Conservation (phyloP, 257 asterid genomes). For the Verbena officinalis region DNA sequence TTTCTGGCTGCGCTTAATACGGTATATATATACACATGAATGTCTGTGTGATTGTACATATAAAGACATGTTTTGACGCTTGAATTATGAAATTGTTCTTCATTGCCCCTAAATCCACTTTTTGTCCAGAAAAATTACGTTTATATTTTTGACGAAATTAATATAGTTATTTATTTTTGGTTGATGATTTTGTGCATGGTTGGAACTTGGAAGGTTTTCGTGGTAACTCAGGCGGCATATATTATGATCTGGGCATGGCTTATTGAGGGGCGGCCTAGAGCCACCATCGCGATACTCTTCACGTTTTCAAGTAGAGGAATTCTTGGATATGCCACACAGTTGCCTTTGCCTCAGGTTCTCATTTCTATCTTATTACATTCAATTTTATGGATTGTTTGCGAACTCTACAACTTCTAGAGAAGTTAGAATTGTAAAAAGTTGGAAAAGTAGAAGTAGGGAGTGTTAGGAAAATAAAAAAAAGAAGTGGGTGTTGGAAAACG, state of each 20-base stretch:
- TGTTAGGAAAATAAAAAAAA: no score
- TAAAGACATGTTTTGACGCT: not conserved
- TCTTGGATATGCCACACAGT: conserved; percentile 90
- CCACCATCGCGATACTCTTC: conserved; percentile 75
- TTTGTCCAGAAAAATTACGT: no score
- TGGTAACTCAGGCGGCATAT: conserved; percentile 77
- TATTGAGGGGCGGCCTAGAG: conserved; percentile 83
- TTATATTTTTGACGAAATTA: not conserved
- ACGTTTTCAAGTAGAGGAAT: conserved; percentile 96
- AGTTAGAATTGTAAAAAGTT: no score
- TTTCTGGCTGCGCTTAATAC: conserved; percentile 76
- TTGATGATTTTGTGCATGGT: no score
- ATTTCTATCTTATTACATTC: not conserved
- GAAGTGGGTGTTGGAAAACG: no score
- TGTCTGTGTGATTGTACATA: not conserved
- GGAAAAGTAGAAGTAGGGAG: no score
- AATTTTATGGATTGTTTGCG: no score
- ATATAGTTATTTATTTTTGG: not conserved
- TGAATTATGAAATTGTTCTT: no score
- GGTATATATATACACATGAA: conserved; percentile 37
- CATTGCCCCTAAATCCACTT: no score
- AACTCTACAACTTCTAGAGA: no score
- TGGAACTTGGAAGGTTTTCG: conserved; percentile 31
- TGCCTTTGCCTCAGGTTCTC: conserved; percentile 87
- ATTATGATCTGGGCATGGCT: conserved; percentile 78